phyloP scores from a whole-genome alignment of 345 rosid species.

The Dimocarpus longan region DNA sequence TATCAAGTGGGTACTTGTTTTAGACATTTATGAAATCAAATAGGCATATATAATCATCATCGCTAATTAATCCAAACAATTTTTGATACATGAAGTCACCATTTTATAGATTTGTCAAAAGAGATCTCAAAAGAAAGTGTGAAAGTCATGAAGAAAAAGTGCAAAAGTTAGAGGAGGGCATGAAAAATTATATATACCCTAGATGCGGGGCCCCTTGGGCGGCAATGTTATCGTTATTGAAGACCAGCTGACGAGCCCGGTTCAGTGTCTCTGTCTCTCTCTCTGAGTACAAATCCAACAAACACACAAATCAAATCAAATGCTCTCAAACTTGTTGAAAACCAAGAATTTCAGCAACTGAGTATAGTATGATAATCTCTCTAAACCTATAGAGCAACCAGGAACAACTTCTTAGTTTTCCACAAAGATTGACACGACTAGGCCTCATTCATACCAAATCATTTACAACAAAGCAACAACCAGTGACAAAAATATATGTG shows the following conservation, averaged over 20 bases:
- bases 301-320: conserved; percentile 30
- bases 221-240: conserved; percentile 66
- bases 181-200: conserved; percentile 35
- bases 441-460: background rate
- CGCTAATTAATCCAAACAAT: background rate
- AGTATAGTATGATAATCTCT: background rate
- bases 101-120: background rate
- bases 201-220: conserved; percentile 47
- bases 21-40: background rate
- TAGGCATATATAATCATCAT: too few species aligned
- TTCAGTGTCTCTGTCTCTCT: conserved; percentile 98
- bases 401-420: background rate
- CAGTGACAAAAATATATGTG: too few species aligned
- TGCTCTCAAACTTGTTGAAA: background rate
- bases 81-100: background rate
- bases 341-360: conserved; percentile 3
- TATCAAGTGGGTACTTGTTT: too few species aligned
- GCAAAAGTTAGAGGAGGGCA: background rate
- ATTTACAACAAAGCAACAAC: too few species aligned
- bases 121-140: background rate
- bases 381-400: background rate
- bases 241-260: conserved; percentile 97
- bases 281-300: conserved; percentile 51
- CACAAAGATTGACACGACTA: conserved; percentile 11
- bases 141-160: background rate